These are phyloP conservation scores for Chrysochromulina parva DNA, from an alignment of 78 protist species.

Conservation along the genomic window DNA sequence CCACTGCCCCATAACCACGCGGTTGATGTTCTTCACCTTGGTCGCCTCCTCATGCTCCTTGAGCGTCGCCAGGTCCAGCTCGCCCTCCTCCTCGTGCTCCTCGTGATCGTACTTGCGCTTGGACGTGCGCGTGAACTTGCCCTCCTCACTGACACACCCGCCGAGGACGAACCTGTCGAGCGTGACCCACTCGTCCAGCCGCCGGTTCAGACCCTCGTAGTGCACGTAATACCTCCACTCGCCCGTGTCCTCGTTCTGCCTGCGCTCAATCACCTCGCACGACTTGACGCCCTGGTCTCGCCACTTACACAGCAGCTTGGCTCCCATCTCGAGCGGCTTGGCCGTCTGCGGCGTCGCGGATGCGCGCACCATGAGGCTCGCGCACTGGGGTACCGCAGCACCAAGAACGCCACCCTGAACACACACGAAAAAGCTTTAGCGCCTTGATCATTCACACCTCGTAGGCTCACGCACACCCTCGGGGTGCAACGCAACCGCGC, in stretches of 20 bases:
- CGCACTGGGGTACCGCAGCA: too few relatives aligned
- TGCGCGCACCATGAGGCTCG: too few relatives aligned
- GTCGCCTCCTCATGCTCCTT: slow-evolving; percentile 80
- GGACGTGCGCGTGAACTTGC: slow-evolving; percentile 40
- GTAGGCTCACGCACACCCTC: too few relatives aligned
- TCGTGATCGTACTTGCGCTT: slow-evolving; percentile 31
- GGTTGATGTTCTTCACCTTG: slow-evolving; percentile 87
- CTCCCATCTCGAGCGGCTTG: slow-evolving; percentile 10
- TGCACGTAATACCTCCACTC: slow-evolving; percentile 25
- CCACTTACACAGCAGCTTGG: neutral
- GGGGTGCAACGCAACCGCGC: too few relatives aligned
- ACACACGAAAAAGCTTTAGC: too few relatives aligned
- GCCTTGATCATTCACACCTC: too few relatives aligned
- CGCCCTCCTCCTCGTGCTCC: slow-evolving; percentile 26
- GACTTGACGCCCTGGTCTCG: neutral
- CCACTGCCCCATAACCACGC: slow-evolving; percentile 69
- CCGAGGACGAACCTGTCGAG: slow-evolving; percentile 24
- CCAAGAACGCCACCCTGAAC: too few relatives aligned
- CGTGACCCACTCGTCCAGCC: slow-evolving; percentile 62
- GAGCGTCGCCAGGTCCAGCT: slow-evolving; percentile 12
- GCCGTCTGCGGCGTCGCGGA: too few relatives aligned
- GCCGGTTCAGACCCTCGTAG: slow-evolving; percentile 31
- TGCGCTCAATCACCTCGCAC: slow-evolving; percentile 24
- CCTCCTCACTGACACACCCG: neutral
- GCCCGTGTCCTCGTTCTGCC: neutral